Evolutionary conservation across 331 rosid species (phyloP).

Genomic region (Rosa hybrid): DNA sequence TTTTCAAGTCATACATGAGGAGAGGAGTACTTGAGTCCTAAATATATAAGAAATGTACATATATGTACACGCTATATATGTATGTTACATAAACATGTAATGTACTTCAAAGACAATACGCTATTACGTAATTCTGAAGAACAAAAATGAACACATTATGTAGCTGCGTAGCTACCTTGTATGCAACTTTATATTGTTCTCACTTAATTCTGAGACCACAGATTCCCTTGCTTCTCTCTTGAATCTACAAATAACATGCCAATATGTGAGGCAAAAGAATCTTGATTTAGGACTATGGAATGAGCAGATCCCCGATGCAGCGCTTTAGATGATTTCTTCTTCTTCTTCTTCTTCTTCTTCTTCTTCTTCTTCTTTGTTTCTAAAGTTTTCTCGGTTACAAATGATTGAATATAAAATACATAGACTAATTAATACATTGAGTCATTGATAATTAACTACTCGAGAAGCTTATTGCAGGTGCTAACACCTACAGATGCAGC

Average conservation of each 20-base stretch:
- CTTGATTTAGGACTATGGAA: background rate
- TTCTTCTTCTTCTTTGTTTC: background rate
- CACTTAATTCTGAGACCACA: no score
- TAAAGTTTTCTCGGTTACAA: background rate
- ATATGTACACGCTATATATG: no score
- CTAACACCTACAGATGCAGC: slow-evolving; percentile 94
- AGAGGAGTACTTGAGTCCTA: no score
- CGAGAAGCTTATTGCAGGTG: slow-evolving; percentile 93
- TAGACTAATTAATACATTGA: background rate
- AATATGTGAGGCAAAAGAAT: background rate
- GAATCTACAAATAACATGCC: background rate
- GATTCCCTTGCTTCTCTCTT: background rate
- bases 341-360: background rate
- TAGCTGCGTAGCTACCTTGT: background rate
- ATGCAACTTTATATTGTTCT: background rate
- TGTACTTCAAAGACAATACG: no score
- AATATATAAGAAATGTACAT: no score
- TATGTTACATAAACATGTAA: no score
- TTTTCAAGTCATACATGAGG: no score
- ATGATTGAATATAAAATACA: background rate
- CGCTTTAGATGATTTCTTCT: background rate
- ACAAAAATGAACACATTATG: background rate
- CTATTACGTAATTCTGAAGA: background rate
- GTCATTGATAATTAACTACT: slow-evolving; percentile 28
- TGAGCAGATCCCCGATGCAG: background rate